phyloP scores from a whole-genome alignment of 2,329 filamentous ascomycete species.

The Periglandula ipomoeae region DNA sequence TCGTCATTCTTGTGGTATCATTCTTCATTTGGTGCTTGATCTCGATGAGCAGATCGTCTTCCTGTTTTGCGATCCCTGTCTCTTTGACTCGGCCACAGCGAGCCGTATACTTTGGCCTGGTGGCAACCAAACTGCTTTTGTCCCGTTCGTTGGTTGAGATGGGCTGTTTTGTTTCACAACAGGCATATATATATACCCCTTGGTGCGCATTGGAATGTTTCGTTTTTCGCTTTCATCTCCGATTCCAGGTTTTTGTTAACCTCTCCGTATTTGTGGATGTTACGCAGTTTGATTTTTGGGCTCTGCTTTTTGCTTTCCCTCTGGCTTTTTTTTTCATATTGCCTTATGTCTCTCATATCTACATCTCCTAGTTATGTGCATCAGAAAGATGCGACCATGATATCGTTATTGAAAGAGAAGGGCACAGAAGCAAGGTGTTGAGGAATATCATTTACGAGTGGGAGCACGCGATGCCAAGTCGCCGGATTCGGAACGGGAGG shows the following conservation, averaged over 20 bases:
- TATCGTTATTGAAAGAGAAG: not conserved
- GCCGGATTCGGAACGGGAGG: too few species aligned
- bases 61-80: not conserved
- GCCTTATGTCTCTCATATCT: too few species aligned
- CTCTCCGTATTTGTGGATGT: not conserved
- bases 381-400: not conserved
- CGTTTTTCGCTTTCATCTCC: not conserved
- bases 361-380: not conserved
- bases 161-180: not conserved
- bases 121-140: not conserved
- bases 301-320: not conserved
- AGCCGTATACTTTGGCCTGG: not conserved
- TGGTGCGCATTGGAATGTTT: not conserved
- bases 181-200: conserved; percentile 4
- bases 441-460: conserved; percentile 3
- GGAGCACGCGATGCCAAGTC: not conserved
- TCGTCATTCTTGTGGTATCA: not conserved
- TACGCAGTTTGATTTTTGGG: not conserved
- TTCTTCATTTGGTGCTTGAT: not conserved
- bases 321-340: not conserved
- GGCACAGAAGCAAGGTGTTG: conserved; percentile 1
- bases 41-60: not conserved
- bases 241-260: not conserved
- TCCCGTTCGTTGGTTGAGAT: not conserved
- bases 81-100: not conserved